phyloP scores from a whole-genome alignment of 1,284 basidiomycete species.

The Ganoderma lucidum region DNA sequence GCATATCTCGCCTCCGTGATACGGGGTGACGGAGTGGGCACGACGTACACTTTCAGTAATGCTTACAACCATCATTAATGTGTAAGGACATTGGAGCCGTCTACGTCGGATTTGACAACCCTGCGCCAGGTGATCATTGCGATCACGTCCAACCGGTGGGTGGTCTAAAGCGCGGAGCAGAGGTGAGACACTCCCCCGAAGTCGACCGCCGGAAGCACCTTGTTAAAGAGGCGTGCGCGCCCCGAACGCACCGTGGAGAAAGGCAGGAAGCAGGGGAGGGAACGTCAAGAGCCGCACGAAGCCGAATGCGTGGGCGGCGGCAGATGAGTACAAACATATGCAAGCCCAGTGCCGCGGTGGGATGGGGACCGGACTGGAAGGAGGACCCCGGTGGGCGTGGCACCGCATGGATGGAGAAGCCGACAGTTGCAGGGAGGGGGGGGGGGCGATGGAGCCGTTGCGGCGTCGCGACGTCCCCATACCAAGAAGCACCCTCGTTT shows the following conservation, averaged over 20 bases:
- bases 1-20: neutral
- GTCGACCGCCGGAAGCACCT: neutral
- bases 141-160: neutral
- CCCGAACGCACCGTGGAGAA: neutral
- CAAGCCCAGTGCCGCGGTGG: neutral
- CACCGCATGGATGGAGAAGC: constrained; percentile 27
- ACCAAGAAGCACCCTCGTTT: constrained; percentile 34
- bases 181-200: neutral
- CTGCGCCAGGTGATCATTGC: neutral
- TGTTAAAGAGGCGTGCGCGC: neutral
- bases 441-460: constrained; percentile 31
- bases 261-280: neutral
- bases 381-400: constrained; percentile 23
- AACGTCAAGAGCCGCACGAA: neutral
- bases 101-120: constrained; percentile 5
- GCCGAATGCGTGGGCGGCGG: neutral
- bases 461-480: constrained; percentile 32
- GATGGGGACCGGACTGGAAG: constrained; percentile 8
- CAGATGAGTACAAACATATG: neutral
- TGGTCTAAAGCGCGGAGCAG: neutral
- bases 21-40: neutral
- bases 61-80: neutral
- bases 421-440: constrained; percentile 9
- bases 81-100: constrained; percentile 4
- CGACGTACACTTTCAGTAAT: neutral